Percentiles rank a stretch among this genome's conserved stretches.
Conservation (phyloP, 768 basidiomycete genomes). For the Lentinus tigrinus region DNA sequence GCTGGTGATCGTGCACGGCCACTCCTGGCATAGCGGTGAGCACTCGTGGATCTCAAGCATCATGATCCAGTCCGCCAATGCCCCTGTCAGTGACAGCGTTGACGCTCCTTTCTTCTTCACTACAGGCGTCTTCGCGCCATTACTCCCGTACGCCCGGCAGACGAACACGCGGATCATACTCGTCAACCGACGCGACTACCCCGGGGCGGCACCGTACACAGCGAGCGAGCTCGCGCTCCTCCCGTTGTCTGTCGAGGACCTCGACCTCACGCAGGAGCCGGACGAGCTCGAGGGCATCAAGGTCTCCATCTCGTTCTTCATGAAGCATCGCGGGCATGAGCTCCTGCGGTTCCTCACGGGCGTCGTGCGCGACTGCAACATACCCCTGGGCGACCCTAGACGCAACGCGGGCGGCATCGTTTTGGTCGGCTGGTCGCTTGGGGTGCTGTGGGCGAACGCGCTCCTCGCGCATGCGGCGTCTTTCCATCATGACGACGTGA, state of each 20-base stretch:
- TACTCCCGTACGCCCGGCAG: slow-evolving; percentile 14
- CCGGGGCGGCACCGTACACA: slow-evolving; percentile 19
- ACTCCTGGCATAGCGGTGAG: slow-evolving; percentile 19
- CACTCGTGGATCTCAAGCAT: neutral
- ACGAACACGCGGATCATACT: slow-evolving; percentile 23
- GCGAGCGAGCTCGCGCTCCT: slow-evolving; percentile 9
- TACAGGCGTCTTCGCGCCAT: slow-evolving; percentile 3
- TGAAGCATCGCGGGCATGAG: slow-evolving; percentile 8
- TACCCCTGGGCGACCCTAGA: neutral
- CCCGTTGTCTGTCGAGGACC: neutral
- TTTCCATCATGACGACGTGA: slow-evolving; percentile 1
- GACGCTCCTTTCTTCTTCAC: neutral
- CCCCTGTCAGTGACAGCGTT: neutral
- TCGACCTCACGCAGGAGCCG: neutral
- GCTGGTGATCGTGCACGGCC: slow-evolving; percentile 22
- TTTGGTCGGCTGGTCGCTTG: slow-evolving; percentile 18
- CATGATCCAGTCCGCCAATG: neutral
- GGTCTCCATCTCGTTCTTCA: neutral
- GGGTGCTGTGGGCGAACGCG: slow-evolving; percentile 4
- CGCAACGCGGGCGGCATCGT: slow-evolving; percentile 11
- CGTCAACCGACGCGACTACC: slow-evolving; percentile 27
- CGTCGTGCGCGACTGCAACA: neutral
- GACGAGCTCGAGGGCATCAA: neutral
- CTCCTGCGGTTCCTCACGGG: slow-evolving; percentile 2
- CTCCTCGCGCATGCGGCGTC: slow-evolving; percentile 14